Base-by-base conservation (phyloP, 352 stramenopile genomes). In the Pythium phragmitis region DNA sequence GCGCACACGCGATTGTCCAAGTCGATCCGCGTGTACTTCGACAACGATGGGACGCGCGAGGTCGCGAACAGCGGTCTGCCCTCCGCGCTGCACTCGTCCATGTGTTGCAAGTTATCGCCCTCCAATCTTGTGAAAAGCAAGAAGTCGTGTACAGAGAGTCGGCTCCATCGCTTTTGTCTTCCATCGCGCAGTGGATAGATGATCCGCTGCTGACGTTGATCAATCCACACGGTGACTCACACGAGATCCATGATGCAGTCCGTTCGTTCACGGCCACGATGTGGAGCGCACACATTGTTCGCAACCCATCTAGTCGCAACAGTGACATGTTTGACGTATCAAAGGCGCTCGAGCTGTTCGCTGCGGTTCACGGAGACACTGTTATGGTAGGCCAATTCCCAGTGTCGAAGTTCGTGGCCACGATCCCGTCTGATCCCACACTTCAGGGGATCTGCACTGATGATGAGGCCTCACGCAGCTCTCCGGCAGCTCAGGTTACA, bases 121-220 rank as follows among this genome's bases (percentile, higher is more conserved):
- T 62, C 19, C 16, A 55, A 2, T 72, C 69, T 12, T 52, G 62
- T 3, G 61, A 59, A 28, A 77, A 67, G 11, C 51, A 80, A 36
- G 56, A 86, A 39, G n/a, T 76, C 0, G 16, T 84, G 0, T 62
- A 70, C 11, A 59, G 69, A n/a, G 68, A 82, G 37, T 68, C 77
- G 2, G 70, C 70, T 14, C 7, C 69, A 2, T 69, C 60, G 13
- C 70, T 86, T 43, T 37, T 86, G n/a, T 70, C 74, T 34, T 54
- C 74, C n/a, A 69, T 73, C 50, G 72, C 73, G 6, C 68, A 79
- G 5, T 41, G 78, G 16, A 55, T 74, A 17, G 39, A 73, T 19
- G 23, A 73, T 4, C 55, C 60, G 7, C 34, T 56, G 8, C 70
- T 47, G 42, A 36, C 1, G 45, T 69, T 67, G 19, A 47, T 59